Evolutionary conservation across 2,329 filamentous ascomycete species (phyloP).

Genomic region (Penicillium sp.): DNA sequence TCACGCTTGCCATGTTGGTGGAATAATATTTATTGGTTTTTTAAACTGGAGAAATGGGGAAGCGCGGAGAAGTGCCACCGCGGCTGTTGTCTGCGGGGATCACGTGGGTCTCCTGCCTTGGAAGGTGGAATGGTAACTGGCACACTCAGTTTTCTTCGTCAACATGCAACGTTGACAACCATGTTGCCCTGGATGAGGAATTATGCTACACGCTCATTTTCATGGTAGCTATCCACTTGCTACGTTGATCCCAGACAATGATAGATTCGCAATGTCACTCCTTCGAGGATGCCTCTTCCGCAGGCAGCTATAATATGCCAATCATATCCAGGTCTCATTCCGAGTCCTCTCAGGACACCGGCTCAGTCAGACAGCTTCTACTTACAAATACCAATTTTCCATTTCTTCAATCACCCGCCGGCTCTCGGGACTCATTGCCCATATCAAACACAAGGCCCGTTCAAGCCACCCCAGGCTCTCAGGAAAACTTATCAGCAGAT

Average conservation of each 20-base stretch:
- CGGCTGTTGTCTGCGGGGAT: constrained; percentile 2
- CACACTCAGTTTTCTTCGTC: background rate
- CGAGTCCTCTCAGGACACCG: constrained; percentile 7
- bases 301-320: constrained; percentile 7
- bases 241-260: constrained; percentile 18
- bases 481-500: constrained; percentile 11
- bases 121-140: background rate
- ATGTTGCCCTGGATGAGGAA: constrained; percentile 3
- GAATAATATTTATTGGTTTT: background rate
- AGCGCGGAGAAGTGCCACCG: background rate
- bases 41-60: background rate
- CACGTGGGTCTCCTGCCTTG: constrained; percentile 3
- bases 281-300: constrained; percentile 24
- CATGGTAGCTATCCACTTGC: background rate
- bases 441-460: background rate
- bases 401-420: constrained; percentile 12
- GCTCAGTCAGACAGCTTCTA: constrained; percentile 6
- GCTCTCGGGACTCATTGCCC: constrained; percentile 8
- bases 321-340: constrained; percentile 14
- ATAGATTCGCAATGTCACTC: constrained; percentile 28
- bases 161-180: background rate
- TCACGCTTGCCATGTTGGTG: constrained; percentile 35
- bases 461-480: constrained; percentile 1
- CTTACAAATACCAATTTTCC: constrained; percentile 20
- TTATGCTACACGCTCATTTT: constrained; percentile 20